These are phyloP conservation scores for Hibiscus trionum DNA, from an alignment of 345 rosid genomes.

Conservation along the genomic window DNA sequence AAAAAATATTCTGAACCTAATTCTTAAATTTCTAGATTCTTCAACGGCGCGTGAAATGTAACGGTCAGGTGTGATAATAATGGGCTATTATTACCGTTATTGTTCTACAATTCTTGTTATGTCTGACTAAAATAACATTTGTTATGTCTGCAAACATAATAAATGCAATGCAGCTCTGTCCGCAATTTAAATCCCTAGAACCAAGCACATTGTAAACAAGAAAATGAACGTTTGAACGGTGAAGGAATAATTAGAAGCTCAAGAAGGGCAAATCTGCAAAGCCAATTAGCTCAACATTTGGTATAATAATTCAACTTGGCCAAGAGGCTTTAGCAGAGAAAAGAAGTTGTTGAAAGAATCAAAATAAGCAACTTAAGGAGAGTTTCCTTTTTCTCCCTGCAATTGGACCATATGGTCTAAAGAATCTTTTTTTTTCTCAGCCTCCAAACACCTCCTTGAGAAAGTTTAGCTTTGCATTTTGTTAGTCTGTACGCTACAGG, in stretches of 20 bases:
- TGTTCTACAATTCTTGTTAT: too few relatives aligned
- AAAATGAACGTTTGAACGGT: background rate
- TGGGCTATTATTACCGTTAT: too few relatives aligned
- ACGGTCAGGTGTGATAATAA: too few relatives aligned
- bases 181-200: too few relatives aligned
- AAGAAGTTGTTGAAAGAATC: background rate
- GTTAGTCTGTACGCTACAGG: background rate
- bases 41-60: too few relatives aligned
- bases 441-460: background rate
- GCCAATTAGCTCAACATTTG: background rate
- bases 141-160: too few relatives aligned
- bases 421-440: slow-evolving; percentile 8
- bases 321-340: background rate
- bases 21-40: too few relatives aligned
- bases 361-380: background rate
- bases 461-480: slow-evolving; percentile 19
- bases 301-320: background rate
- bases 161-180: too few relatives aligned
- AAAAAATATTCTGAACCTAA: too few relatives aligned
- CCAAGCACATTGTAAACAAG: background rate
- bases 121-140: too few relatives aligned
- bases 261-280: background rate
- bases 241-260: background rate
- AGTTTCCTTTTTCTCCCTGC: background rate
- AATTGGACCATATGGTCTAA: background rate